Evolutionary conservation across 2,329 filamentous ascomycete species (phyloP), one percentile per base, ranked within the genome.

Genomic region (Fusarium irregulare): DNA sequence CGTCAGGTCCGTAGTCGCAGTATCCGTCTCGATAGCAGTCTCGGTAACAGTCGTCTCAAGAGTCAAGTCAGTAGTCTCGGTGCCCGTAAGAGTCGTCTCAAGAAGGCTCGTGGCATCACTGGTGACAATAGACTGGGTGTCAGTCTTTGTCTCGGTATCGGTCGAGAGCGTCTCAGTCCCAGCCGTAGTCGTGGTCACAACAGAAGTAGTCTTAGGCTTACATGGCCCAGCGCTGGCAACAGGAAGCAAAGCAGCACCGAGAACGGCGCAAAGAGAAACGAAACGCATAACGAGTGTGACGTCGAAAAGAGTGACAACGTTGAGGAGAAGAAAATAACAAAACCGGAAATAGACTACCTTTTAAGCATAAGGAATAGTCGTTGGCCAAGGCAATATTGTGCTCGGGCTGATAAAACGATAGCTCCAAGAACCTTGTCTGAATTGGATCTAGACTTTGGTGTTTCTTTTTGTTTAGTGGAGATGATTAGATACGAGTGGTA

Each of bases 251-350:
- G 46, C 56, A 1, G 64, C 67, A 7, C 67, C 49, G 4, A 72
- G 47, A 3, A 64, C 8, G 13, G 60, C 30, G 14, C 47, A 66
- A 9, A 73, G 14, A 28, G 70, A 69, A n/a, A 44, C 6, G 34
- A 59, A 73, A 27, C 70, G 70, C 70, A 73, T 73, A 68, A 65
- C 32, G 56, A 70, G n/a, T 32, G 62, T 57, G 28, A 34, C 18
- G 47, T 16, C 25, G 13, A 5, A 61, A 48, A 6, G 64, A 59
- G 28, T 44, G 27, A 27, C 32, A 18, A 37, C 32, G 32, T 37
- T 37, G 16, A 10, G 11, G 32, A 37, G 16, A 18, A 32, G 11
- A 28, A 7, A 23, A 23, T 7, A 7, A 23, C 23, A 23, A 23
- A 23, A 23, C 23, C 23, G 23, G 23, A 23, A 23, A 23, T 23